Percentiles rank a stretch among this genome's conserved stretches.
phyloP scores from a whole-genome alignment of 2,329 filamentous ascomycete species.

The Fusarium mundagurra region DNA sequence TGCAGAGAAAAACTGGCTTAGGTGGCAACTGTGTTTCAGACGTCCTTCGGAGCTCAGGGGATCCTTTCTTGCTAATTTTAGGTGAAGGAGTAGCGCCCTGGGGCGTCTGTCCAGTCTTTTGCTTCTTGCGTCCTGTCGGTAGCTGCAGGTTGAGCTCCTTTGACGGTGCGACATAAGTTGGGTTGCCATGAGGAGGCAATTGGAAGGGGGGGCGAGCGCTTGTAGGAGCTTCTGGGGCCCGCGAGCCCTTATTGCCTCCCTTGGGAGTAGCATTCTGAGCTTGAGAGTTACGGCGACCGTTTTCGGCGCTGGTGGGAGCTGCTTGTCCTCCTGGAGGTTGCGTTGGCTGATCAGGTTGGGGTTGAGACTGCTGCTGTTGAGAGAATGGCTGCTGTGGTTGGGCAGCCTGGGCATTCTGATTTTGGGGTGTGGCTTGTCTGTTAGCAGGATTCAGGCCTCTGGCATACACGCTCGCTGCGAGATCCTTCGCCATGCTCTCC shows the following conservation, averaged over 20 bases:
- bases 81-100: constrained; percentile 58
- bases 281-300: constrained; percentile 63
- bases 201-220: constrained; percentile 66
- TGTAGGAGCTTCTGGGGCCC: constrained; percentile 66
- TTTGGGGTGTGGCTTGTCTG: constrained; percentile 43
- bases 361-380: constrained; percentile 48
- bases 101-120: constrained; percentile 55
- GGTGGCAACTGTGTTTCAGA: constrained; percentile 45
- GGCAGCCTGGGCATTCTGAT: constrained; percentile 44
- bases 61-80: constrained; percentile 58
- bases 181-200: constrained; percentile 68
- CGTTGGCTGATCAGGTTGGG: constrained; percentile 34
- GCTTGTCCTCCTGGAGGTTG: constrained; percentile 39
- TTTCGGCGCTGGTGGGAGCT: constrained; percentile 56
- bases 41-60: constrained; percentile 55
- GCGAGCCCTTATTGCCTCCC: constrained; percentile 54
- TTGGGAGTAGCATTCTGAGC: constrained; percentile 55
- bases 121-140: constrained; percentile 67
- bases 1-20: constrained; percentile 60
- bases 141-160: constrained; percentile 65
- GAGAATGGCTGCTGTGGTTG: constrained; percentile 48
- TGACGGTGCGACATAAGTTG: constrained; percentile 63
- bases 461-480: constrained; percentile 46
- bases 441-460: constrained; percentile 41
- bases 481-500: constrained; percentile 62